Percentiles rank a stretch among this genome's conserved stretches.
Evolutionary conservation across 148 eudicot species (phyloP).

Genomic region (Linanthus parryae): DNA sequence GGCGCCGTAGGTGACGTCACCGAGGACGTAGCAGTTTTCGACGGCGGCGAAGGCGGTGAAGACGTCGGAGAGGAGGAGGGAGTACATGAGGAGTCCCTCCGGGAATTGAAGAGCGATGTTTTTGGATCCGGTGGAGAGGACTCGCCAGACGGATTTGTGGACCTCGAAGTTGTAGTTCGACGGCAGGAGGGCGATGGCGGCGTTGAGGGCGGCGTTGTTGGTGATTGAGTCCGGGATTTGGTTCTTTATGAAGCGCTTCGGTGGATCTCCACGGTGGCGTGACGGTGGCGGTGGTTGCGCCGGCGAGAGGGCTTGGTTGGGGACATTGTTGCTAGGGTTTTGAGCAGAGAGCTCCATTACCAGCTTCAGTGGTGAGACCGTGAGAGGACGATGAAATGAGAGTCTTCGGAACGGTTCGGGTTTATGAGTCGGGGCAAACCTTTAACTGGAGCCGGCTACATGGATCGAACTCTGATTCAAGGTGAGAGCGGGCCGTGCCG

Average conservation of each 20-base stretch:
- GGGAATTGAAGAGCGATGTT: constrained; percentile 83
- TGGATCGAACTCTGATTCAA: too few species aligned
- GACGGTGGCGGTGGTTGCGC: constrained; percentile 16
- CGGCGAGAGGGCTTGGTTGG: background rate
- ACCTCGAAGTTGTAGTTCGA: constrained; percentile 76
- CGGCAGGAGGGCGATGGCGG: constrained; percentile 71
- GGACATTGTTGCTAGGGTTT: too few species aligned
- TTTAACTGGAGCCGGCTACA: too few species aligned
- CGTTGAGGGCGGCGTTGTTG: constrained; percentile 51
- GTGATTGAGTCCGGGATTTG: constrained; percentile 72
- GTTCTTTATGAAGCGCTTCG: constrained; percentile 73
- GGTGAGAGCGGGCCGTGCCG: too few species aligned
- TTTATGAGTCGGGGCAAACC: too few species aligned
- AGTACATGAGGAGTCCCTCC: constrained; percentile 87
- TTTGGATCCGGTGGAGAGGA: constrained; percentile 38
- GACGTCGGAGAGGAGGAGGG: constrained; percentile 75
- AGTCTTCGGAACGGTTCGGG: too few species aligned
- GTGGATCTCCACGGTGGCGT: too few species aligned
- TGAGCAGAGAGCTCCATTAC: constrained; percentile 1
- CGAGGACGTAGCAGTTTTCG: constrained; percentile 50
- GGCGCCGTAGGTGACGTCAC: constrained; percentile 94
- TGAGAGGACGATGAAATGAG: too few species aligned
- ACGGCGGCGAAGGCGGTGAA: constrained; percentile 54
- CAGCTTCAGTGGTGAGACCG: background rate
- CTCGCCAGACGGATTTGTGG: constrained; percentile 74